Evolutionary conservation across 495 filamentous ascomycete species (phyloP).

Genomic region (Hypoxylon crocopeplum): DNA sequence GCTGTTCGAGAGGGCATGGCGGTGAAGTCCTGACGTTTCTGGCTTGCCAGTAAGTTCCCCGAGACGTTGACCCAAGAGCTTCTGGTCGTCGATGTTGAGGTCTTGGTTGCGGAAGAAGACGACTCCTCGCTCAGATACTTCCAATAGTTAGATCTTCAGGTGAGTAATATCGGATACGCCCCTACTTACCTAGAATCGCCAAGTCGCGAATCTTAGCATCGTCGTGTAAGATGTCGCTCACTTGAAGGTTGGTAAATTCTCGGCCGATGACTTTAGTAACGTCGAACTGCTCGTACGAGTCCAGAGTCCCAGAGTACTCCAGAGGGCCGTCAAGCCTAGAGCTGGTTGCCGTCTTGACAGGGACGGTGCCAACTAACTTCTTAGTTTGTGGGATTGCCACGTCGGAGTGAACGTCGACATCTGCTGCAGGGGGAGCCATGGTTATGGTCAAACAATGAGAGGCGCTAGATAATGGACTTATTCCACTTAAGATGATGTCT

Average conservation of each 20-base stretch:
- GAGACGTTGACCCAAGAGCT: conserved; percentile 67
- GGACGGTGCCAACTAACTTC: conserved; percentile 57
- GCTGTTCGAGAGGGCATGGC: conserved; percentile 64
- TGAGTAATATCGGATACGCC: not conserved
- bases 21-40: conserved; percentile 65
- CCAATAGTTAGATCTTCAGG: conserved; percentile 28
- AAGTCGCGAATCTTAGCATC: conserved; percentile 72
- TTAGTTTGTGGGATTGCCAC: conserved; percentile 53
- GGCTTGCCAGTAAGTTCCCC: conserved; percentile 71
- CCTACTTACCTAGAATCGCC: conserved; percentile 64
- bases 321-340: conserved; percentile 81
- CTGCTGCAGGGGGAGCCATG: conserved; percentile 46
- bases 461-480: too few relatives aligned
- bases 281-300: conserved; percentile 67
- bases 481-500: too few relatives aligned
- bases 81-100: conserved; percentile 67
- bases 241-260: conserved; percentile 66
- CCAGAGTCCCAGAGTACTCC: conserved; percentile 72
- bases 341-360: conserved; percentile 74
- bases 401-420: conserved; percentile 39
- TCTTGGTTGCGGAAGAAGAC: conserved; percentile 77
- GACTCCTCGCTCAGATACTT: conserved; percentile 76
- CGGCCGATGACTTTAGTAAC: conserved; percentile 71
- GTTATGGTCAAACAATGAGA: too few relatives aligned
- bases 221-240: conserved; percentile 70